A percentile compares a stretch with the other conserved stretches of the same genome.
Evolutionary conservation across 2,329 filamentous ascomycete genomes (phyloP).

Genomic region (Myrmaecium sp.): DNA sequence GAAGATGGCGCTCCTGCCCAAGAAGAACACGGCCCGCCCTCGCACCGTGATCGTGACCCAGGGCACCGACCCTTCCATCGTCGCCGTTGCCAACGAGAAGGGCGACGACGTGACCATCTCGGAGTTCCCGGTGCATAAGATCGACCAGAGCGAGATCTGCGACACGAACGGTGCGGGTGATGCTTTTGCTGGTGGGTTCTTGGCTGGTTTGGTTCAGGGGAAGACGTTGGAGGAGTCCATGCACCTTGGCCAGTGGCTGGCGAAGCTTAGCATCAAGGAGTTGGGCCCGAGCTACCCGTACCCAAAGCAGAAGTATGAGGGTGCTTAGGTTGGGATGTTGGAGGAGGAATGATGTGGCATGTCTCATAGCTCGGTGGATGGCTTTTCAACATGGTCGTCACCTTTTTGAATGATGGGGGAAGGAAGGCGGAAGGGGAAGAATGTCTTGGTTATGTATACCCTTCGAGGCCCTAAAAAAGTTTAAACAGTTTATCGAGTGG

Average conservation of each 20-base stretch:
- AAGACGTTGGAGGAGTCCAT: constrained; percentile 62
- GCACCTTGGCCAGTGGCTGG: constrained; percentile 94
- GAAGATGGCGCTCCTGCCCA: constrained; percentile 72
- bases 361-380: too few relatives aligned
- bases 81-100: constrained; percentile 55
- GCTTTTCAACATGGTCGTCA: too few relatives aligned
- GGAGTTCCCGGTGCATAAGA: constrained; percentile 66
- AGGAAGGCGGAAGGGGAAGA: too few relatives aligned
- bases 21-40: constrained; percentile 74
- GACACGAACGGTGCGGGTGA: constrained; percentile 97
- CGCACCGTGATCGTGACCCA: constrained; percentile 87
- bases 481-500: too few relatives aligned
- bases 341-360: too few relatives aligned
- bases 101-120: constrained; percentile 46
- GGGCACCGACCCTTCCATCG: constrained; percentile 77
- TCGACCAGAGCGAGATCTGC: constrained; percentile 63
- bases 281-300: constrained; percentile 47
- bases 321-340: too few relatives aligned
- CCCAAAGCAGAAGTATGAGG: constrained; percentile 25
- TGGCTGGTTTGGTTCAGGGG: constrained; percentile 74
- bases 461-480: too few relatives aligned
- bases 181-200: constrained; percentile 87
- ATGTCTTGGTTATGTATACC: too few relatives aligned
- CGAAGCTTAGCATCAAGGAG: constrained; percentile 84
- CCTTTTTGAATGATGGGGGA: too few relatives aligned